phyloP scores from a whole-genome alignment of 2,329 filamentous ascomycete genomes.

The Albophoma yamanashiensis region DNA sequence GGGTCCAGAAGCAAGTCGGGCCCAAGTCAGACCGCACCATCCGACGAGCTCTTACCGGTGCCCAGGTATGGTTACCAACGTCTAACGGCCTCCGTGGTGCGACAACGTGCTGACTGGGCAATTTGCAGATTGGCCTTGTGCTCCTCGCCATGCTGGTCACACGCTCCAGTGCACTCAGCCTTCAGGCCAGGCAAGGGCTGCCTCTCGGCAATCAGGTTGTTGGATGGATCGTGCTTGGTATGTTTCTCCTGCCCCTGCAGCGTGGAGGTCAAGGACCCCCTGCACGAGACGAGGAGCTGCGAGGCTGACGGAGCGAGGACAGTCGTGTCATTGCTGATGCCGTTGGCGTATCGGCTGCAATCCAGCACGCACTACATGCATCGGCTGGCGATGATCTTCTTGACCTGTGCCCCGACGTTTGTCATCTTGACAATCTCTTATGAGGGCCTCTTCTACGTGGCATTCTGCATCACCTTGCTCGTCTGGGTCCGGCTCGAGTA shows the following conservation, averaged over 20 bases:
- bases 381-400: slow-evolving; percentile 76
- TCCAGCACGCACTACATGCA: slow-evolving; percentile 86
- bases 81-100: background rate
- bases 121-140: slow-evolving; percentile 57
- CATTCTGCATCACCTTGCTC: slow-evolving; percentile 72
- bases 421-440: slow-evolving; percentile 96
- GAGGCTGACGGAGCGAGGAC: background rate
- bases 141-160: slow-evolving; percentile 78
- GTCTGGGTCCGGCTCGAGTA: slow-evolving; percentile 92
- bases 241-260: slow-evolving; percentile 13
- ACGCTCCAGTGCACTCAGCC: slow-evolving; percentile 68
- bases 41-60: slow-evolving; percentile 51
- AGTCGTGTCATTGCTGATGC: slow-evolving; percentile 68
- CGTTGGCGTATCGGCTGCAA: slow-evolving; percentile 68
- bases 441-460: slow-evolving; percentile 90
- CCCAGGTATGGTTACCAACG: slow-evolving; percentile 39
- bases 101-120: slow-evolving; percentile 4
- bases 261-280: background rate
- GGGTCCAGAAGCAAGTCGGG: slow-evolving; percentile 4
- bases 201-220: slow-evolving; percentile 80
- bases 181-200: slow-evolving; percentile 77
- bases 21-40: slow-evolving; percentile 25
- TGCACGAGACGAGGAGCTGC: too few species aligned
- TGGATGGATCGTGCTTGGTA: slow-evolving; percentile 71
- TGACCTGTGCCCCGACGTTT: slow-evolving; percentile 87